Base-by-base conservation (phyloP, 2,329 filamentous ascomycete species). In the Exophiala mesophila region DNA sequence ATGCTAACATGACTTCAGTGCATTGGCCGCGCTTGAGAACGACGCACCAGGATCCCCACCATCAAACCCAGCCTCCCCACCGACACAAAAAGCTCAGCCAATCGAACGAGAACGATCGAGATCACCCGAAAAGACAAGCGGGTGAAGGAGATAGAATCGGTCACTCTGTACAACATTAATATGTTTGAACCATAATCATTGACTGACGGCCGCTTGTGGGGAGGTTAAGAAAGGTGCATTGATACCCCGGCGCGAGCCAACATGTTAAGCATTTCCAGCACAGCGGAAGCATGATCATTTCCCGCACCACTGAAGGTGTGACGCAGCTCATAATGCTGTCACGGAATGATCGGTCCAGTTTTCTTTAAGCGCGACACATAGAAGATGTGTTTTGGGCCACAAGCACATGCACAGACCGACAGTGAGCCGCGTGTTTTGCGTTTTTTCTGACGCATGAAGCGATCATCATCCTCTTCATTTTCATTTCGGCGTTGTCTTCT, bases 21-120 rank as follows among this genome's bases (percentile, higher is more conserved):
- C 70, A 45, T 61, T 73, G 36, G 70, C 70, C 48, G 57, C 56
- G 47, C 61, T 72, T 52, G 68, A 72, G 58, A 52, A 65, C 53
- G 66, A 66, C 57, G 60, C 69, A 56, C 67, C 68, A 20, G 66
- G 65, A 16, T 73, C 70, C 39, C 70, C 70, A 30, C 68, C 70
- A 23, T 71, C 68, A 17, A 65, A 68, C 56, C 67, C 67, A 26
- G 63, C 67, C 31, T 73, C 70, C 21, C 70, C 70, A 41, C 59
- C 65, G 43, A 59, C 66, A 42, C 63, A 63, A 44, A 72, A 72
- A 55, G 64, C 67, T 34, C 67, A 68, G 57, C 68, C 68, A 39
- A 59, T 62, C 49, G 65, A 68, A 54, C 64, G 63, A 49, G 63
- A 63, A 44, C 64, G 63, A 53, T 66, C 67, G 37, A 65, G 65